Evolutionary conservation across 2,329 filamentous ascomycete genomes (phyloP), one percentile per base, ranked within the genome.

Genomic region (Fusarium circinatum): DNA sequence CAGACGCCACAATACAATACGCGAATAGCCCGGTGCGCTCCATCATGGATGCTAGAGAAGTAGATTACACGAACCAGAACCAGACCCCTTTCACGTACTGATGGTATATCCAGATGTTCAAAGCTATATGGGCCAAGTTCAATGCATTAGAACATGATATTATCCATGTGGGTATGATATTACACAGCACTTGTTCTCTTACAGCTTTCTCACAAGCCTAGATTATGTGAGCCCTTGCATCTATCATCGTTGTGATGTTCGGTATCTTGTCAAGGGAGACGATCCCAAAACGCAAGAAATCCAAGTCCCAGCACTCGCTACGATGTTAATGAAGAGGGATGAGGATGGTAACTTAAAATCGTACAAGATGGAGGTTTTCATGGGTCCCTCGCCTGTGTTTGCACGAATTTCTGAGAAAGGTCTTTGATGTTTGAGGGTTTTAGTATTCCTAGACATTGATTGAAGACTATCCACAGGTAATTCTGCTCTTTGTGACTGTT

Each of bases 201-300:
- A 2, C 14, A 11, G 22, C 5, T 17, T 24, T 41, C 51, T 67
- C 20, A 67, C 30, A 9, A 11, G 4, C 4, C 5, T 32, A 66
- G 65, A 66, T 32, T 66, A 54, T 28, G 45, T 52, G 18, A 52
- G 41, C n/a, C 52, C 62, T 8, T 51, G 65, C 22, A 48, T 68
- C 3, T 68, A 68, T n/a, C 62, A 66, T 26, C 45, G 39, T 15
- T 65, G 62, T n/a, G 28, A 24, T 11, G 56, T 68, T 45, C 34
- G 62, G n/a, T 68, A 68, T 20, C 47, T 66, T 3, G 30, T 68
- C 15, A 60, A 54, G 18, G 65, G 65, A 7, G 65, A 66, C 6
- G 28, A 60, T n/a, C 65, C 62, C 5, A n/a, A 41, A 22, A 61
- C 45, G 7, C 47, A 68, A 28, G 28, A 36, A 17, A 61, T 68